A percentile compares a stretch with the other conserved stretches of the same genome.
Evolutionary conservation across 805 yeast genomes (phyloP).

Genomic region (Metahyphopichia silvanorum): DNA sequence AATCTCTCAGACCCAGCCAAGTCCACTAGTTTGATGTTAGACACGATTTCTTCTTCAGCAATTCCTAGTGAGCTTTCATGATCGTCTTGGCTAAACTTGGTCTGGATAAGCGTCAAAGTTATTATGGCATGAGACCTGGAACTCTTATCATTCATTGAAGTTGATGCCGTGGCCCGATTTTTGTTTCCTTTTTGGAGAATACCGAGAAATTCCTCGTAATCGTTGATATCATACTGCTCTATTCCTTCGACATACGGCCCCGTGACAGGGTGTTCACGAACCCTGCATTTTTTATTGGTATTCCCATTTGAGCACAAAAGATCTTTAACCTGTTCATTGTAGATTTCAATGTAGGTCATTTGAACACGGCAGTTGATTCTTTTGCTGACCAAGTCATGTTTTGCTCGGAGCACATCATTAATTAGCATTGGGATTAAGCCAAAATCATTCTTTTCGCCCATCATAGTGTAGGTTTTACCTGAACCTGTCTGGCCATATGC

Average conservation of each 20-base stretch:
- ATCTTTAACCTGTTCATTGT: conserved; percentile 75
- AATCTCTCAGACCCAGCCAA: conserved; percentile 82
- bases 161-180: conserved; percentile 65
- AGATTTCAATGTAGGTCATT: conserved; percentile 69
- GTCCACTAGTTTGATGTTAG: conserved; percentile 70
- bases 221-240: conserved; percentile 47
- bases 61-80: conserved; percentile 33
- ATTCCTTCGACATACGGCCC: conserved; percentile 76
- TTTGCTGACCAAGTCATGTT: conserved; percentile 33
- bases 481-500: conserved; percentile 45
- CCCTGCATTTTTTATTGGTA: conserved; percentile 32
- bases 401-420: conserved; percentile 46
- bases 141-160: conserved; percentile 68
- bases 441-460: conserved; percentile 33
- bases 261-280: conserved; percentile 62
- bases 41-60: conserved; percentile 46
- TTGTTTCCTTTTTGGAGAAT: conserved; percentile 50
- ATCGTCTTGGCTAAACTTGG: conserved; percentile 31
- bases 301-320: conserved; percentile 30
- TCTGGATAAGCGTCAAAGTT: conserved; percentile 60
- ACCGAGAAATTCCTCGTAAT: conserved; percentile 46
- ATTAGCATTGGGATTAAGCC: conserved; percentile 46
- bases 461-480: conserved; percentile 43
- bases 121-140: conserved; percentile 82
- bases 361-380: conserved; percentile 37